Evolutionary conservation across 2,329 filamentous ascomycete genomes (phyloP).

Genomic region (Lomentospora prolificans): DNA sequence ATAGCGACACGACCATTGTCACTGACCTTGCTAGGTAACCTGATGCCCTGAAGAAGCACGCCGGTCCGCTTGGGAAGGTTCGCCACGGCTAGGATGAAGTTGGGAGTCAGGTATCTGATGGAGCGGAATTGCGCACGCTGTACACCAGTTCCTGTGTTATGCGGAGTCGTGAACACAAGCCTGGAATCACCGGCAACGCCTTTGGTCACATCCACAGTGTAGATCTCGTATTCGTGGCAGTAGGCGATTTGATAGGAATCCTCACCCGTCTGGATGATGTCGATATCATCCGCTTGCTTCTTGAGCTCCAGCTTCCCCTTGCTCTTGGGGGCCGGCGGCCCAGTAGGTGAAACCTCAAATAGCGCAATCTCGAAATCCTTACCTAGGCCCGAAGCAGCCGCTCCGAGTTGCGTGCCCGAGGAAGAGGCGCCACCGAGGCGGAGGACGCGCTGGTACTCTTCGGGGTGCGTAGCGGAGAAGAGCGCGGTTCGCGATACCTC

Average conservation of each 20-base stretch:
- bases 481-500: conserved; percentile 43
- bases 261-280: conserved; percentile 53
- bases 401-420: conserved; percentile 57
- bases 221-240: conserved; percentile 67
- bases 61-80: conserved; percentile 52
- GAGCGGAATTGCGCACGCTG: conserved; percentile 43
- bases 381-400: conserved; percentile 68
- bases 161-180: conserved; percentile 46
- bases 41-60: conserved; percentile 45
- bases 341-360: conserved; percentile 55
- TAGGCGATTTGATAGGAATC: conserved; percentile 65
- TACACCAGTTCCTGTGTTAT: conserved; percentile 28
- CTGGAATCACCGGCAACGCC: conserved; percentile 34
- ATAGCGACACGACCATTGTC: conserved; percentile 38
- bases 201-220: conserved; percentile 45
- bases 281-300: conserved; percentile 56
- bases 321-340: conserved; percentile 30
- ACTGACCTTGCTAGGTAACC: conserved; percentile 29
- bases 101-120: conserved; percentile 48
- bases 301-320: conserved; percentile 40
- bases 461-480: conserved; percentile 38
- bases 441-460: conserved; percentile 50
- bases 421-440: conserved; percentile 40
- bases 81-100: conserved; percentile 46
- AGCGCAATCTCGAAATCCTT: conserved; percentile 69